phyloP scores from a whole-genome alignment of 2,329 filamentous ascomycete species.

The Escovopsis sp. region DNA sequence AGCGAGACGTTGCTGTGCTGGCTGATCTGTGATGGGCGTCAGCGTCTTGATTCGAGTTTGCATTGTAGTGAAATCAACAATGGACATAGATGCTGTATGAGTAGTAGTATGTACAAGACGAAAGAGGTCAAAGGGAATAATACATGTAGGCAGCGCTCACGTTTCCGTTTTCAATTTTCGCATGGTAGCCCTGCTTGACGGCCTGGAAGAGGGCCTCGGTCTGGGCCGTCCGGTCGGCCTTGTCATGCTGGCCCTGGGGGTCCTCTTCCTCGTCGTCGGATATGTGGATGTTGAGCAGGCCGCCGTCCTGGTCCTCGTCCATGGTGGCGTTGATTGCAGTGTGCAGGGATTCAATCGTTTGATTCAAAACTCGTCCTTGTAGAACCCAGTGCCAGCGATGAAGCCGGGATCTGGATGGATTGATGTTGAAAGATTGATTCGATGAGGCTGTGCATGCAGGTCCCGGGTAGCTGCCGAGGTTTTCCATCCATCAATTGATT shows the following conservation, averaged over 20 bases:
- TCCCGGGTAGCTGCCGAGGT: too few species aligned
- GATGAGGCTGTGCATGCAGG: too few species aligned
- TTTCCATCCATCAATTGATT: too few species aligned
- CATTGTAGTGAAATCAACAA: not conserved
- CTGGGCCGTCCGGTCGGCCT: constrained; percentile 25
- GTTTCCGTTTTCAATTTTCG: constrained; percentile 40
- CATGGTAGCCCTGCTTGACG: constrained; percentile 29
- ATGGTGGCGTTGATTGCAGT: not conserved
- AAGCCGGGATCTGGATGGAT: not conserved
- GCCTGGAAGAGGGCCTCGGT: constrained; percentile 35
- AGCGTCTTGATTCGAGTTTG: not conserved
- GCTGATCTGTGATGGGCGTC: constrained; percentile 23
- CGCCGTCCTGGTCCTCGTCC: constrained; percentile 8
- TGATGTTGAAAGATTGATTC: too few species aligned
- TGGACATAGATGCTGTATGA: too few species aligned
- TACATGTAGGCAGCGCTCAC: constrained; percentile 17
- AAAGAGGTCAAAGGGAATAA: too few species aligned
- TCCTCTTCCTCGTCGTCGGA: constrained; percentile 19
- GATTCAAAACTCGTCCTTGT: not conserved
- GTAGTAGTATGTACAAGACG: too few species aligned
- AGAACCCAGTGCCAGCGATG: not conserved
- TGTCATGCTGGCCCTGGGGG: constrained; percentile 15
- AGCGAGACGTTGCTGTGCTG: constrained; percentile 28
- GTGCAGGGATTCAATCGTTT: not conserved
- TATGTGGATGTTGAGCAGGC: constrained; percentile 16